These are phyloP conservation scores for Cryomyces minteri DNA, from an alignment of 495 filamentous ascomycete genomes.

Conservation along the genomic window DNA sequence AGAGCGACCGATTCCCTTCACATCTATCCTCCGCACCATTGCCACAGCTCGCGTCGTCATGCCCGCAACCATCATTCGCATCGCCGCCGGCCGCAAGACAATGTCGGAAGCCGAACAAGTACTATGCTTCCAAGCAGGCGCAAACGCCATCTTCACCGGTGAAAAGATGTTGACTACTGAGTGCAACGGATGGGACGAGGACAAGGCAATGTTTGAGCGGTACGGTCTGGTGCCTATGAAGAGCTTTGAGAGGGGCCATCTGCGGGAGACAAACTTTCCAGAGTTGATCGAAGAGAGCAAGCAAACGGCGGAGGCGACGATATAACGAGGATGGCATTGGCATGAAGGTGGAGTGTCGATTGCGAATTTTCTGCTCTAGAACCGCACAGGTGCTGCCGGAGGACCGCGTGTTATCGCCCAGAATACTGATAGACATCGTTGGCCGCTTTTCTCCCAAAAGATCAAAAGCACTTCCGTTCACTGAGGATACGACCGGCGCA, in stretches of 20 bases:
- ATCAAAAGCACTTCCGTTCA: too few relatives aligned
- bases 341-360: too few relatives aligned
- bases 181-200: slow-evolving; percentile 77
- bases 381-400: too few relatives aligned
- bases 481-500: too few relatives aligned
- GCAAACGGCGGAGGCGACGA: too few relatives aligned
- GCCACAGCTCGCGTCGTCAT: slow-evolving; percentile 63
- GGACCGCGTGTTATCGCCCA: too few relatives aligned
- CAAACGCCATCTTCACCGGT: slow-evolving; percentile 77
- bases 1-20: slow-evolving; percentile 48
- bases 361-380: too few relatives aligned
- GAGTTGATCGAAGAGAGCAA: too few relatives aligned
- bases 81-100: slow-evolving; percentile 62
- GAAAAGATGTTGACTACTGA: slow-evolving; percentile 86
- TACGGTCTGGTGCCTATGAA: slow-evolving; percentile 62
- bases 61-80: slow-evolving; percentile 60
- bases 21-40: slow-evolving; percentile 53
- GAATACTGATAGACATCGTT: too few relatives aligned
- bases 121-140: slow-evolving; percentile 67
- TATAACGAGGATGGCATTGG: too few relatives aligned
- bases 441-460: too few relatives aligned
- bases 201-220: slow-evolving; percentile 55
- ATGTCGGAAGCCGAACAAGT: slow-evolving; percentile 70
- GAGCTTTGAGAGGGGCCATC: slow-evolving; percentile 20
- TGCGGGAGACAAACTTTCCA: neutral